Evolutionary conservation across 2,329 filamentous ascomycete genomes (phyloP).

Genomic region (Pleoardoris graminearum): DNA sequence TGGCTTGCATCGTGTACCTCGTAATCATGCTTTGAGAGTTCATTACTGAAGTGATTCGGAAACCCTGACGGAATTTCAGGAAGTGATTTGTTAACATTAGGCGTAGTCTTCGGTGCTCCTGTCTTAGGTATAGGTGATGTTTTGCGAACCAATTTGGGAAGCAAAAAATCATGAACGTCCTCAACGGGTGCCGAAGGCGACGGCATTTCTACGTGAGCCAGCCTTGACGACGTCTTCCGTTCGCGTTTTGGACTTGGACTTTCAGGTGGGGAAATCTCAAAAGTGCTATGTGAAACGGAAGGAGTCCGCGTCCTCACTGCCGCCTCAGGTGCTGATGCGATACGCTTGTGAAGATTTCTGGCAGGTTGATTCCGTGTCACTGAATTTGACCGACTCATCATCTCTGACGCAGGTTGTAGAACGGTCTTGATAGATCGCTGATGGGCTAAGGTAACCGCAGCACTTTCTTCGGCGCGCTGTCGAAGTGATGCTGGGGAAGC

Average conservation of each 20-base stretch:
- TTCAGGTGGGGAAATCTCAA: constrained; percentile 26
- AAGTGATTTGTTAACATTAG: constrained; percentile 28
- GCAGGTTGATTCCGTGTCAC: constrained; percentile 16
- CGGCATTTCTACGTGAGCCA: constrained; percentile 16
- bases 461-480: constrained; percentile 30
- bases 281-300: constrained; percentile 21
- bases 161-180: constrained; percentile 17
- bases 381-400: constrained; percentile 36
- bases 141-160: constrained; percentile 22
- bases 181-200: constrained; percentile 18
- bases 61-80: constrained; percentile 20
- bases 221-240: constrained; percentile 10
- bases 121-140: constrained; percentile 11
- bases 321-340: constrained; percentile 41
- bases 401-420: constrained; percentile 41
- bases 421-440: constrained; percentile 37
- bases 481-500: constrained; percentile 36
- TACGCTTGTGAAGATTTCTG: constrained; percentile 31
- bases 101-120: constrained; percentile 10
- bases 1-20: constrained; percentile 8
- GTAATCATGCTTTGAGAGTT: constrained; percentile 15
- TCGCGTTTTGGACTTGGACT: constrained; percentile 21
- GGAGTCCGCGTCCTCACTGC: constrained; percentile 13
- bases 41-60: constrained; percentile 6
- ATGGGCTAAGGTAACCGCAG: constrained; percentile 34